Percentiles rank a stretch among this genome's conserved stretches.
These are phyloP conservation scores for Monosporascus sp. DNA, from an alignment of 2,329 filamentous ascomycete species.

Conservation along the genomic window DNA sequence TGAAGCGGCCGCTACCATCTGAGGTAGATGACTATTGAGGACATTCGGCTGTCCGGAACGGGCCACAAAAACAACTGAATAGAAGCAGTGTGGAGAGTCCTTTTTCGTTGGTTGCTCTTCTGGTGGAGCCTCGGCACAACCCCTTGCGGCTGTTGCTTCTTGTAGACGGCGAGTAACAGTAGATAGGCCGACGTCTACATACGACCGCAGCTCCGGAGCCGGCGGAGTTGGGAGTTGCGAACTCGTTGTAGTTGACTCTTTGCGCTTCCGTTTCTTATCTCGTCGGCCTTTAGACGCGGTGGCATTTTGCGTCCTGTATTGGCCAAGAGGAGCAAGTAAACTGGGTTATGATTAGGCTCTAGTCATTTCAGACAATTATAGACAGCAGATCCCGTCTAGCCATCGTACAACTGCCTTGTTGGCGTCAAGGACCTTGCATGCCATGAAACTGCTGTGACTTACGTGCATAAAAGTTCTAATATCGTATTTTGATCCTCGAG, in stretches of 20 bases:
- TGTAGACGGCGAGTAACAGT: slow-evolving; percentile 57
- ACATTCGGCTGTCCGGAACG: slow-evolving; percentile 52
- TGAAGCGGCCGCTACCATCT: slow-evolving; percentile 48
- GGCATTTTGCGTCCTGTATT: slow-evolving; percentile 50
- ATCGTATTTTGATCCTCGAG: slow-evolving; percentile 57
- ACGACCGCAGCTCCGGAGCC: slow-evolving; percentile 47
- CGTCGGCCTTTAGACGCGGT: slow-evolving; percentile 58
- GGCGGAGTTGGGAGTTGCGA: slow-evolving; percentile 23
- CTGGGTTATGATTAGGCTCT: slow-evolving; percentile 32
- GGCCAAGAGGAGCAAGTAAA: slow-evolving; percentile 58
- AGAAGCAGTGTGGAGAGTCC: slow-evolving; percentile 20
- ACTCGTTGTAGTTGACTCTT: slow-evolving; percentile 17
- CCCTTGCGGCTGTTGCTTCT: slow-evolving; percentile 24
- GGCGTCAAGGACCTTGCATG: neutral
- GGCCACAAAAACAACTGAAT: slow-evolving; percentile 53
- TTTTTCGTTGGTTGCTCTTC: slow-evolving; percentile 1
- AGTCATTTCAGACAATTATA: too few relatives aligned
- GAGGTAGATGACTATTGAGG: slow-evolving; percentile 56
- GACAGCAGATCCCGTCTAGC: neutral
- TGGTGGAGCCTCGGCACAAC: neutral
- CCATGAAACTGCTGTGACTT: slow-evolving; percentile 20
- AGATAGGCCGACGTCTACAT: slow-evolving; percentile 61
- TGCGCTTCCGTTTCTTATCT: slow-evolving; percentile 46
- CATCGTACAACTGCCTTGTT: neutral
- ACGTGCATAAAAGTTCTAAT: slow-evolving; percentile 64